These are phyloP conservation scores for Lentinus brumalis DNA, from an alignment of 768 basidiomycete species.

Conservation along the genomic window DNA sequence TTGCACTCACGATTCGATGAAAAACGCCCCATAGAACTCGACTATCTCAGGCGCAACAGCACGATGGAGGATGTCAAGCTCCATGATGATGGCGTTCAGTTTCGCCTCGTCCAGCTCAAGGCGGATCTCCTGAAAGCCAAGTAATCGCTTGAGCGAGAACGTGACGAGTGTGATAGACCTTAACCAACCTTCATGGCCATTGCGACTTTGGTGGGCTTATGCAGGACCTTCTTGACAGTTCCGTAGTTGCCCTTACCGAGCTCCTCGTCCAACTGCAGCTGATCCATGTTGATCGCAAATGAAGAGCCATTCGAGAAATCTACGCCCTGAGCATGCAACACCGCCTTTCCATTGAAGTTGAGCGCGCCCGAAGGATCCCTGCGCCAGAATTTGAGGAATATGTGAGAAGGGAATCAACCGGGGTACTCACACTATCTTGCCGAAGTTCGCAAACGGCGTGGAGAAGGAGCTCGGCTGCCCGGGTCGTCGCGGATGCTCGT, in stretches of 20 bases:
- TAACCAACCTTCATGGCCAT: slow-evolving; percentile 97
- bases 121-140: slow-evolving; percentile 81
- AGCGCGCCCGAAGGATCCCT: slow-evolving; percentile 97
- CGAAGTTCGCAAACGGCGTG: slow-evolving; percentile 91
- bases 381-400: slow-evolving; percentile 1
- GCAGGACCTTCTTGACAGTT: slow-evolving; percentile 93
- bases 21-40: slow-evolving; percentile 99
- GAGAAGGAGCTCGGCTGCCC: slow-evolving; percentile 43
- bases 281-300: slow-evolving; percentile 93
- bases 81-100: slow-evolving; percentile 96
- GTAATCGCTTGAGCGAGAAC: background rate
- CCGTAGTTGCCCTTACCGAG: slow-evolving; percentile 97
- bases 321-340: slow-evolving; percentile 86
- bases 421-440: slow-evolving; percentile 83
- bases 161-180: background rate
- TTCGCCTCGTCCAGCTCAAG: slow-evolving; percentile 93
- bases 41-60: slow-evolving; percentile 91
- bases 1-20: slow-evolving; percentile 81
- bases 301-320: slow-evolving; percentile 89
- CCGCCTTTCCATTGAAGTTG: slow-evolving; percentile 91
- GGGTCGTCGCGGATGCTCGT: slow-evolving; percentile 33
- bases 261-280: slow-evolving; percentile 89
- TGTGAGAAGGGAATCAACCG: background rate
- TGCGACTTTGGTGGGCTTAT: slow-evolving; percentile 89
- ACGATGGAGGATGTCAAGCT: slow-evolving; percentile 96